Conservation (phyloP, 495 filamentous ascomycete genomes). For the Podospora conica region DNA sequence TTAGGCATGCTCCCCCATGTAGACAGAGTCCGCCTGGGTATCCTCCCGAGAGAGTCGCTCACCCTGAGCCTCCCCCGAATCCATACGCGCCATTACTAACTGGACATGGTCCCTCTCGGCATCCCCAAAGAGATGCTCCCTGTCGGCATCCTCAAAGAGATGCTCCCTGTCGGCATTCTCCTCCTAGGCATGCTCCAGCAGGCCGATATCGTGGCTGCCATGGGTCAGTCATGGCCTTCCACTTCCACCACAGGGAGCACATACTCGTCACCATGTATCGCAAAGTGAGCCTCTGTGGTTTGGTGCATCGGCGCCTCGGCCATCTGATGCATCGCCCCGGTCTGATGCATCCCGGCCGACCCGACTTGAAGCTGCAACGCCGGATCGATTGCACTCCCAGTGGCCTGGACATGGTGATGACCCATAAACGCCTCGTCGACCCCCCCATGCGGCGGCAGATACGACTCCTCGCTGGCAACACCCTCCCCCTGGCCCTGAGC, state of each 20-base stretch:
- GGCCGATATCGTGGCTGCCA: not conserved
- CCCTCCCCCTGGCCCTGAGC: not conserved
- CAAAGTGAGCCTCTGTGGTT: not conserved
- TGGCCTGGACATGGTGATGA: not conserved
- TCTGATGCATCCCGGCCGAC: not conserved
- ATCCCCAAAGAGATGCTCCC: conserved; percentile 66
- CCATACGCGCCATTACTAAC: no score
- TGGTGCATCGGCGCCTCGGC: not conserved
- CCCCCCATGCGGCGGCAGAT: not conserved
- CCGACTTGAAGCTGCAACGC: not conserved
- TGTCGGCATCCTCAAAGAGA: no score
- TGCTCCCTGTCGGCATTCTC: conserved; percentile 72
- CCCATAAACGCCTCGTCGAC: not conserved
- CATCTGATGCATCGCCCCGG: not conserved
- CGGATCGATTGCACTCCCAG: not conserved
- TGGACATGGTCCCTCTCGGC: no score
- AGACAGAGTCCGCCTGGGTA: no score
- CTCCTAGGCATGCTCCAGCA: not conserved
- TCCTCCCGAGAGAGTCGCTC: no score
- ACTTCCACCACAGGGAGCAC: not conserved
- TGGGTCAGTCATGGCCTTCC: not conserved
- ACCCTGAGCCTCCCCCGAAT: no score
- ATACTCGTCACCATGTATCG: not conserved
- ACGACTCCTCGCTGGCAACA: not conserved
- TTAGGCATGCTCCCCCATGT: no score